Evolutionary conservation across 108 stramenopile genomes (phyloP).

Genomic region (Cyclotella kingstonii): DNA sequence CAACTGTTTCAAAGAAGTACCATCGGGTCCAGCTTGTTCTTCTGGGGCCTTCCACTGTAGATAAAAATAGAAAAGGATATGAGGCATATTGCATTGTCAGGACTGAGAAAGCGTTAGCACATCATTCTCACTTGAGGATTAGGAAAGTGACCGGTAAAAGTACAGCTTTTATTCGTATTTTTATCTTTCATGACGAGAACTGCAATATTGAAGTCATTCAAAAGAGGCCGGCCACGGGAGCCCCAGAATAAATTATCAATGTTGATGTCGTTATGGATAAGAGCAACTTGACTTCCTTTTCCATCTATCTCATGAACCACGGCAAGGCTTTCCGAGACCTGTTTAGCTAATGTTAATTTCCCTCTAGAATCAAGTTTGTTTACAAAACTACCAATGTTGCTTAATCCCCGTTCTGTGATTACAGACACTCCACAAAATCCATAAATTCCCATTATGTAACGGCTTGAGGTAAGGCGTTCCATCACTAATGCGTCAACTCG

Average conservation of each 20-base stretch:
- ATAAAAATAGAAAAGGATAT: too few species aligned
- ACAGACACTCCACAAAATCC: slow-evolving; percentile 75
- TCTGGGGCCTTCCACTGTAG: slow-evolving; percentile 40
- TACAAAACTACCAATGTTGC: slow-evolving; percentile 6
- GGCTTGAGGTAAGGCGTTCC: slow-evolving; percentile 60
- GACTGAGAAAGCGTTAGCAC: too few species aligned
- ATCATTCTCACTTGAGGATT: slow-evolving; percentile 48
- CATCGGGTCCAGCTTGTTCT: slow-evolving; percentile 26
- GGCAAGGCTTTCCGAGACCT: slow-evolving; percentile 58
- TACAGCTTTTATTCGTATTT: slow-evolving; percentile 19
- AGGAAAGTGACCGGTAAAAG: slow-evolving; percentile 39
- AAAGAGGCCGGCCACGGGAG: slow-evolving; percentile 7
- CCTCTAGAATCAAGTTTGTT: slow-evolving; percentile 31
- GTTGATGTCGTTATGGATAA: slow-evolving; percentile 54
- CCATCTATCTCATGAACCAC: slow-evolving; percentile 61
- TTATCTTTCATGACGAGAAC: slow-evolving; percentile 41
- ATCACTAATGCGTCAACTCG: slow-evolving; percentile 63
- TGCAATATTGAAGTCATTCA: slow-evolving; percentile 55
- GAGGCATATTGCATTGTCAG: too few species aligned
- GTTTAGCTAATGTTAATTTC: slow-evolving; percentile 40
- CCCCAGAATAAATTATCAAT: slow-evolving; percentile 39
- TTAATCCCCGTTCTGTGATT: slow-evolving; percentile 35
- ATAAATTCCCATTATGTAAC: slow-evolving; percentile 51
- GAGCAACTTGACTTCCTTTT: slow-evolving; percentile 3
- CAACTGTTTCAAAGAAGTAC: slow-evolving; percentile 11